Evolutionary conservation across 768 basidiomycete genomes (phyloP), one percentile per base, ranked within the genome.

Genomic region (Termitomyces sp.): DNA sequence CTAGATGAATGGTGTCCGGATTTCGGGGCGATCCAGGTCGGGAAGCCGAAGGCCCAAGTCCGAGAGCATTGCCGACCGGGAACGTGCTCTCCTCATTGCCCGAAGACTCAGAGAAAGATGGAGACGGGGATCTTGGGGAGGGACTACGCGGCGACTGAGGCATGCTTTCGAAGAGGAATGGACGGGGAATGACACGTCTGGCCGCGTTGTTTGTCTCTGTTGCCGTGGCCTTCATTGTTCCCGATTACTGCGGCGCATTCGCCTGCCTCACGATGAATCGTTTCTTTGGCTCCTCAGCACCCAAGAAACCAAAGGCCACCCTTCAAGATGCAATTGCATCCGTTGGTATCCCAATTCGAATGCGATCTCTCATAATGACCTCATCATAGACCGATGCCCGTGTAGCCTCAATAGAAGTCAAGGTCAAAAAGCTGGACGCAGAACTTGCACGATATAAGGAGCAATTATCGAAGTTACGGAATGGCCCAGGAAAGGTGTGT

Each of bases 291-390:
- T 66, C 80, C 1, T 87, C 90, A 23, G 62, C 83, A 8, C 79
- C 79, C 70, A 87, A 85, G 73, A 95, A 92, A 67, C 91, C 94
- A 21, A 91, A 92, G 66, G 84, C 96, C 0, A 78, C 78, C 2
- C 82, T 99, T 6, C 85, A 88, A 59, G 97, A 99, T 75, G 96
- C 96, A n/a, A 97, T 99, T 68, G 74, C 82, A 51, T 86, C 93
- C 59, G 90, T 92, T 63, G 69, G 85, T 74, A 45, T 47, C 30
- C 37, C 25, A 45, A 43, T 8, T 23, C 54, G 55, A 47, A 42
- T 51, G 19, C 56, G 51, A 40, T 56, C 45, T 51, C 42, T 52
- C 40, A 12, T 53, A 51, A 44, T 55, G 35, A 61, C 57, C 35
- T 41, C 59, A 57, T 57, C 42, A 34, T 53, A 97, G 94, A 97